Conservation (phyloP, 2,329 filamentous ascomycete species). For the Cladosporium sp. region DNA sequence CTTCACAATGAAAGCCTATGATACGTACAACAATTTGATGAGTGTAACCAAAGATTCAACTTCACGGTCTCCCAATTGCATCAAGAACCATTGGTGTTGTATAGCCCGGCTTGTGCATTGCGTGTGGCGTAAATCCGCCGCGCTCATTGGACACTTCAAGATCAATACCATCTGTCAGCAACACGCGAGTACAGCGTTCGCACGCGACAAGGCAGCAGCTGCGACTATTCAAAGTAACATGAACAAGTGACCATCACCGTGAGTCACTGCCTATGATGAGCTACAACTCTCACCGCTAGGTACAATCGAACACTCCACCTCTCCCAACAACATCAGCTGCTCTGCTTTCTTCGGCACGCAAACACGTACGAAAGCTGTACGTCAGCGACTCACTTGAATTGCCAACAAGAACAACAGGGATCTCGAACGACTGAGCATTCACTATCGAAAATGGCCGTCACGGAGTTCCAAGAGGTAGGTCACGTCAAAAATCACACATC, state of each 20-base stretch:
- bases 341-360: background rate
- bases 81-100: too few relatives aligned
- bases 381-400: too few relatives aligned
- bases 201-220: background rate
- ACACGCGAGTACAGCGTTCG: background rate
- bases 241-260: background rate
- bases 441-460: conserved; percentile 6
- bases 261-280: background rate
- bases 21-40: too few relatives aligned
- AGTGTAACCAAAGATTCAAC: too few relatives aligned
- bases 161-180: background rate
- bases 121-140: background rate
- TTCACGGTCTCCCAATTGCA: too few relatives aligned
- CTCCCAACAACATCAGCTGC: background rate
- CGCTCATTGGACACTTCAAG: conserved; percentile 5
- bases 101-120: background rate
- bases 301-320: background rate
- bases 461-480: conserved; percentile 6
- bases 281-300: too few relatives aligned
- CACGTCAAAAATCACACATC: background rate
- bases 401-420: too few relatives aligned
- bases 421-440: too few relatives aligned
- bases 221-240: background rate
- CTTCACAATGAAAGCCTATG: too few relatives aligned
- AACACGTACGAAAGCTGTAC: background rate